Evolutionary conservation across 2,329 filamentous ascomycete species (phyloP).

Genomic region (Paraphoma chrysanthemicola): DNA sequence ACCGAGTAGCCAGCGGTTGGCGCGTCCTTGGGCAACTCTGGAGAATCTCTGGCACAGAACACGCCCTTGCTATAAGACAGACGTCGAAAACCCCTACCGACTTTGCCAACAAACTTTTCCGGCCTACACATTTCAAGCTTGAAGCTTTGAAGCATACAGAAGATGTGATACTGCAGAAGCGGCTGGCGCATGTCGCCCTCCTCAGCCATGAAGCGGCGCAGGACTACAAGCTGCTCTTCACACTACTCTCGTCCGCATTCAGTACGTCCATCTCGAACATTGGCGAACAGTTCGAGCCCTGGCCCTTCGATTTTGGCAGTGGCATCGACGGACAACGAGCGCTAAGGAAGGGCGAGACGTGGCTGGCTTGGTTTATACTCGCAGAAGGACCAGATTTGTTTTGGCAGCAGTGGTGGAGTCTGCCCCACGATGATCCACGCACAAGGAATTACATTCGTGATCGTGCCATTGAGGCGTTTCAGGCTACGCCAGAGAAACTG

Average conservation of each 20-base stretch:
- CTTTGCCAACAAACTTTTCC: constrained; percentile 17
- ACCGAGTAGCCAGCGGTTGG: constrained; percentile 37
- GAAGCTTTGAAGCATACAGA: constrained; percentile 26
- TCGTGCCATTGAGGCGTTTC: constrained; percentile 29
- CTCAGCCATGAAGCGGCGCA: constrained; percentile 25
- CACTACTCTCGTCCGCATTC: constrained; percentile 36
- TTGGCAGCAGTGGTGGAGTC: constrained; percentile 41
- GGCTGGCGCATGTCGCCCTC: constrained; percentile 27
- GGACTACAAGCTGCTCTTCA: constrained; percentile 42
- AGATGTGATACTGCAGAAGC: constrained; percentile 22
- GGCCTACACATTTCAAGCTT: constrained; percentile 22
- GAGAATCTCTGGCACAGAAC: constrained; percentile 31
- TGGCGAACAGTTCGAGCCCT: constrained; percentile 30
- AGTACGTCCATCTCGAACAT: constrained; percentile 31
- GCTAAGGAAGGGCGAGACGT: constrained; percentile 35
- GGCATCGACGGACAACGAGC: constrained; percentile 34
- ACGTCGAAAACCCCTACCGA: constrained; percentile 17
- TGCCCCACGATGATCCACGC: constrained; percentile 11
- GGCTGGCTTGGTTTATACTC: constrained; percentile 43
- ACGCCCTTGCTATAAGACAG: constrained; percentile 10
- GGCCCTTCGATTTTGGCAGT: constrained; percentile 38
- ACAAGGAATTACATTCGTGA: constrained; percentile 39
- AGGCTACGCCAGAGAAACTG: constrained; percentile 19
- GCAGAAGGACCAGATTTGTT: constrained; percentile 39
- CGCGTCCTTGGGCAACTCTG: constrained; percentile 31